Evolutionary conservation across 768 basidiomycete species (phyloP), one percentile per base, ranked within the genome.

Genomic region (Vararia minispora): DNA sequence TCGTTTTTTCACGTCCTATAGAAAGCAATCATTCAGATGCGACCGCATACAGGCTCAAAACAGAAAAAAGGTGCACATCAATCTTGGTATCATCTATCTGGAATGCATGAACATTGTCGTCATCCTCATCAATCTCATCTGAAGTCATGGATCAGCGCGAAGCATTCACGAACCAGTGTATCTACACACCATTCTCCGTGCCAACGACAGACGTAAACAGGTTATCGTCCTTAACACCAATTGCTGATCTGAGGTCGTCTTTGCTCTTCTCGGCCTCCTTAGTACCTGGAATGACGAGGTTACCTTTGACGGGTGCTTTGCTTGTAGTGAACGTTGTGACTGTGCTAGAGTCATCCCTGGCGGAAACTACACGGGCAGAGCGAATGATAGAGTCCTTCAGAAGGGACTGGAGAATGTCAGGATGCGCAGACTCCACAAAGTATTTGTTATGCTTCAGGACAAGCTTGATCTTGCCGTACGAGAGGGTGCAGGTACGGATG

Each of bases 391-490:
- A 68, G 61, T 99, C 95, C 53, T 89, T 85, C 29, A 99, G 68
- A 24, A 98, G 64, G 14, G 77, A 64, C 51, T 95, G 85, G 20
- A 98, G 68, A 9, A 89, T 90, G 39, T 97, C 92, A 2, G 92
- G 91, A 52, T 95, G 88, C 47, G 78, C 84, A 21, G 90, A 94
- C 58, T 99, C 95, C 51, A 99, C 88, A 51, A 75, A 97, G 59
- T 98, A 98, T 51, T 83, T 87, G 69, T 98, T 98, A 57, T 97
- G 85, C 57, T 99, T 98, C 48, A 99, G 65, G 6, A 99, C 95
- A 33, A 99, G 77, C 54, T 98, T 94, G 58, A 98, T 88, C 65
- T 99, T 99, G 37, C 95, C 95, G 51, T 97, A 98, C 37, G 92
- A 95, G 40, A 90, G 61, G 0, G 95, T 99, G 47, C 92, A 85